Conservation (phyloP, 345 rosid species). For the Gossypium longicalyx region DNA sequence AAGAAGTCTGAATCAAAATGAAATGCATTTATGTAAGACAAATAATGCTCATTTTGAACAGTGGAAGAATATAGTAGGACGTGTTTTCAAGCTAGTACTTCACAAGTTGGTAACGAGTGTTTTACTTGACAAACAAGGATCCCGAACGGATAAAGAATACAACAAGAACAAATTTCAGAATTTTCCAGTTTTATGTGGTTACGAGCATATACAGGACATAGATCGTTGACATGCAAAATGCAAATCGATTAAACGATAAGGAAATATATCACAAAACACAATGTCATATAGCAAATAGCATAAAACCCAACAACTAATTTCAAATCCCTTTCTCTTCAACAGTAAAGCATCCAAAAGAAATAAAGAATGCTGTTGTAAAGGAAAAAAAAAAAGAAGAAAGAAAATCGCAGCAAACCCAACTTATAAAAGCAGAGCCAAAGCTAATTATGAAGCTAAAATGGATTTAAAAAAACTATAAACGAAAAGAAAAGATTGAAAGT, state of each 20-base stretch:
- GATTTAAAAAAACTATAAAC: neutral
- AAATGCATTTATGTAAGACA: neutral
- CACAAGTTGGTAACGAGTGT: neutral
- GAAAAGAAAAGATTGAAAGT: slow-evolving; percentile 13
- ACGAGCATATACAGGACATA: slow-evolving; percentile 8
- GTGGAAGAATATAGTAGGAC: neutral
- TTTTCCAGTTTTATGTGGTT: neutral
- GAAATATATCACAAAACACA: slow-evolving; percentile 10
- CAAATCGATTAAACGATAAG: slow-evolving; percentile 8
- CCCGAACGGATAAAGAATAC: neutral
- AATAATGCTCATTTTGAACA: neutral
- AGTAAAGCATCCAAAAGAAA: slow-evolving; percentile 19
- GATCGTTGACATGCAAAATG: slow-evolving; percentile 35
- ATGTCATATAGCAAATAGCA: slow-evolving; percentile 6
- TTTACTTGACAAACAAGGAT: neutral
- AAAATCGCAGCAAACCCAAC: slow-evolving; percentile 18
- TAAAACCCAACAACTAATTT: slow-evolving; percentile 9
- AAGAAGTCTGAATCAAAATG: neutral
- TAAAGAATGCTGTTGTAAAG: neutral
- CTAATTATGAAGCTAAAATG: slow-evolving; percentile 7
- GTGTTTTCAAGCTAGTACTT: neutral
- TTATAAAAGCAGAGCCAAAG: slow-evolving; percentile 1
- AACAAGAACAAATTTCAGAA: neutral
- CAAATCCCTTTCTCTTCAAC: neutral
- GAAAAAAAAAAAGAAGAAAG: neutral